Evolutionary conservation across 805 yeast genomes (phyloP), one percentile per base, ranked within the genome.

Genomic region (Kodamaea jinghongensis): DNA sequence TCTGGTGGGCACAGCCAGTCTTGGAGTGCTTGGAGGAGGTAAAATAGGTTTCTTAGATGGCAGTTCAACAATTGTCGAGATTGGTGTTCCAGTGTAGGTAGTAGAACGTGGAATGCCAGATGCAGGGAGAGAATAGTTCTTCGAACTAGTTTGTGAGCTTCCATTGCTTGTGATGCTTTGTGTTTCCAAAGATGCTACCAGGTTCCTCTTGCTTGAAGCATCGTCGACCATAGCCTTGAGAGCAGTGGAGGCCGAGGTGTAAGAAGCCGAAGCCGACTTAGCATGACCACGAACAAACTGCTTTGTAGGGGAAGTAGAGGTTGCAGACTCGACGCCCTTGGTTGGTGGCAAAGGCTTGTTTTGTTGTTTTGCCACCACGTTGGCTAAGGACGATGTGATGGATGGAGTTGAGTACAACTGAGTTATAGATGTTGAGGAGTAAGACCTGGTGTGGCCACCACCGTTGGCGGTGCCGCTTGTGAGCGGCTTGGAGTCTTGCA

Each of bases 141-240:
- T 26, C 47, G 44, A 13, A 49, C 45, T 17, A n/a, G 51, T 49
- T 14, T 29, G 27, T 40, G 34, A 16, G 43, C 34, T 20, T 20
- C 23, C 23, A 8, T 20, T 20, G 23, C 23, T 20, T 8, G 23
- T 6, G 5, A 20, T 20, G 23, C 23, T 20, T 20, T 32, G 48
- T 47, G 53, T 43, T 28, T 48, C 52, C 23, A 49, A 36, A 2
- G 54, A 51, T 6, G 45, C 33, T n/a, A 48, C 20, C 6, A 58
- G 49, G 38, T 45, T 44, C 28, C 56, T 44, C 15, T 58, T 55
- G 30, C 30, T 12, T 4, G 14, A 13, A 2, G 26, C 25, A 6
- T 85, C 86, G 44, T 79, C 78, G 10, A 80, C 88, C 38, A 83
- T 84, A 0, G 89, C 89, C 54, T 83, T 86, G 43, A 84, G 65